Base-by-base conservation (phyloP, 2,329 filamentous ascomycete species). In the Bipolaris bicolor region DNA sequence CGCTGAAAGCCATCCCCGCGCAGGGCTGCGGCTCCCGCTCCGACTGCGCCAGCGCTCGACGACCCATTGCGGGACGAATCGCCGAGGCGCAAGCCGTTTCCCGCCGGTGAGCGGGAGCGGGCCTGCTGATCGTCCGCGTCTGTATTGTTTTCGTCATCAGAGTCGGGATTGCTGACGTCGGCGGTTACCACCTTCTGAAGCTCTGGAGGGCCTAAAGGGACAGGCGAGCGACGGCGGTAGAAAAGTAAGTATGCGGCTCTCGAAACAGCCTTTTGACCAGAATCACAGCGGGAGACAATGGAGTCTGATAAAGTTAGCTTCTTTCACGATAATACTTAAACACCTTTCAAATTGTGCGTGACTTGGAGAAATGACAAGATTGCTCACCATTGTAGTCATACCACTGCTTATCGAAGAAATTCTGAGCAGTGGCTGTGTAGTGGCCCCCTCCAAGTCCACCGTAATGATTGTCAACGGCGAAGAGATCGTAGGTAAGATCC, bases 391-490 rank as follows among this genome's bases (percentile, higher is more conserved):
- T 98, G 76, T 96, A 98, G 66, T 96, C 91, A 76, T 97, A 97
- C 95, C 95, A 99, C 75, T 90, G 83, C 55, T 85, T 85, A 70
- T 96, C 92, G 59, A 90, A 83, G 77, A 97, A 97, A 75, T 97
- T 98, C 80, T 92, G 93, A 37, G 92, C 93, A 76, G 88, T 93
- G 26, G 95, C 95, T 18, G 93, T 98, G 79, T 99, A 99, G 77
- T 99, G 95, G 0, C 95, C 95, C 40, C 95, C 95, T 58, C 92
- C 92, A 36, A 99, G 85, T 29, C 92, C 92, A 59, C 95, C 95
- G 74, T 90, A 97, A 76, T 99, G 95, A 73, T 97, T 94, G 76
- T 99, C 95, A 1, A 99, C 92, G 13, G 90, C 95, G 72, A 99
- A 95, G 31, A 99, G 82, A 75, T 99, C 95, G 71, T 97, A 99